Percentiles rank a stretch among this genome's conserved stretches.
These are phyloP conservation scores for Globisporangium uncinulatum DNA, from an alignment of 352 stramenopile genomes.

Conservation along the genomic window DNA sequence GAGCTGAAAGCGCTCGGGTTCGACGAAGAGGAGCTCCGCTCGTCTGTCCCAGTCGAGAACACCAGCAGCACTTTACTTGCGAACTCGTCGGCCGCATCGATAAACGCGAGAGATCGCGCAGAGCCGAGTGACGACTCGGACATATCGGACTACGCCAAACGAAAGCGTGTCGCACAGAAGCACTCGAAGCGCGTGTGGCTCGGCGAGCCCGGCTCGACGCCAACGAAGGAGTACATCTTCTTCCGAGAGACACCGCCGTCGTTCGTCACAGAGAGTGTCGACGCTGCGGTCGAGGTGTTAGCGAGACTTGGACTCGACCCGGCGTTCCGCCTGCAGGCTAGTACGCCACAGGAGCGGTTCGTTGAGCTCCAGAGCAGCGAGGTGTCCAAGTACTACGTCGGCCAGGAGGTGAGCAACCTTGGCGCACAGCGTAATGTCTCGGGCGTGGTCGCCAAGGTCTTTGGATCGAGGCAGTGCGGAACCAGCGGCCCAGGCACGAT, in stretches of 20 bases:
- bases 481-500: slow-evolving; percentile 59
- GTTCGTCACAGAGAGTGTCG: slow-evolving; percentile 74
- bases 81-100: not conserved
- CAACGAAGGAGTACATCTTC: slow-evolving; percentile 81
- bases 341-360: slow-evolving; percentile 33
- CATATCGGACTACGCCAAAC: slow-evolving; percentile 48
- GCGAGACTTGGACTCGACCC: slow-evolving; percentile 48
- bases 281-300: slow-evolving; percentile 46
- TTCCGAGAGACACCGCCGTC: slow-evolving; percentile 74
- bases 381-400: slow-evolving; percentile 69
- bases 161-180: slow-evolving; percentile 36
- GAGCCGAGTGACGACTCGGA: slow-evolving; percentile 8
- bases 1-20: slow-evolving; percentile 48
- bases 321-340: slow-evolving; percentile 26
- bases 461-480: slow-evolving; percentile 65
- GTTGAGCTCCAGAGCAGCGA: slow-evolving; percentile 79
- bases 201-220: slow-evolving; percentile 47
- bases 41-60: slow-evolving; percentile 11
- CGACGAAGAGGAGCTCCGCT: slow-evolving; percentile 34
- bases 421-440: slow-evolving; percentile 46
- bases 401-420: slow-evolving; percentile 45
- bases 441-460: slow-evolving; percentile 64
- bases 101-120: not conserved
- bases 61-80: not conserved
- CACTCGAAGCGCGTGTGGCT: slow-evolving; percentile 52